phyloP scores from a whole-genome alignment of 2,329 filamentous ascomycete genomes.

The Paraphoma chrysanthemicola region DNA sequence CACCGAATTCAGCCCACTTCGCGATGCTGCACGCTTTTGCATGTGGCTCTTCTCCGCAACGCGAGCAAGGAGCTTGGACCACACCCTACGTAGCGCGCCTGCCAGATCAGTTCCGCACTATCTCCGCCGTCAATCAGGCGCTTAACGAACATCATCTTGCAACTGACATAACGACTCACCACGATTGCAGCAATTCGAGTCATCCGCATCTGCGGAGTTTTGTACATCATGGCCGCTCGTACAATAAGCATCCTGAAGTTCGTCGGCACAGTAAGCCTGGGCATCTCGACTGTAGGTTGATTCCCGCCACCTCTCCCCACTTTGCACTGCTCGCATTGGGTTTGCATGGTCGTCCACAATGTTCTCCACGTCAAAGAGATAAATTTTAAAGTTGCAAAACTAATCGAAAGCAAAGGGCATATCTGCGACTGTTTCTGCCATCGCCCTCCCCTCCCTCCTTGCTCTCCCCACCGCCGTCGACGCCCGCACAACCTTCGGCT shows the following conservation, averaged over 20 bases:
- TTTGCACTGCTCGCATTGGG: conserved; percentile 5
- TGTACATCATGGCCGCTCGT: conserved; percentile 64
- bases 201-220: not conserved
- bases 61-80: conserved; percentile 8
- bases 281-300: conserved; percentile 79
- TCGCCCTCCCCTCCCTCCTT: conserved; percentile 81
- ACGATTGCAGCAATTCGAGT: not conserved
- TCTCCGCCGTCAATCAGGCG: conserved; percentile 23
- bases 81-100: not conserved
- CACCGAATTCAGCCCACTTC: not conserved
- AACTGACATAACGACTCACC: conserved; percentile 5
- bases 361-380: not conserved
- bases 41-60: conserved; percentile 1
- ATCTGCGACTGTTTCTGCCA: conserved; percentile 80
- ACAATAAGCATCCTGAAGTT: conserved; percentile 86
- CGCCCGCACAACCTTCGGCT: conserved; percentile 65
- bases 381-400: not conserved
- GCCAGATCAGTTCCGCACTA: conserved; percentile 1
- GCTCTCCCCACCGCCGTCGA: conserved; percentile 78
- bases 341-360: not conserved
- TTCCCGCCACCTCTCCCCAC: conserved; percentile 19
- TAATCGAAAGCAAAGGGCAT: conserved; percentile 68
- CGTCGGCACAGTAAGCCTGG: conserved; percentile 87
- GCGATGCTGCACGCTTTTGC: not conserved
- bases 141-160: conserved; percentile 25